Percentiles rank a stretch among this genome's conserved stretches.
phyloP scores from a whole-genome alignment of 257 asterid species.

The Nemophila menziesii region DNA sequence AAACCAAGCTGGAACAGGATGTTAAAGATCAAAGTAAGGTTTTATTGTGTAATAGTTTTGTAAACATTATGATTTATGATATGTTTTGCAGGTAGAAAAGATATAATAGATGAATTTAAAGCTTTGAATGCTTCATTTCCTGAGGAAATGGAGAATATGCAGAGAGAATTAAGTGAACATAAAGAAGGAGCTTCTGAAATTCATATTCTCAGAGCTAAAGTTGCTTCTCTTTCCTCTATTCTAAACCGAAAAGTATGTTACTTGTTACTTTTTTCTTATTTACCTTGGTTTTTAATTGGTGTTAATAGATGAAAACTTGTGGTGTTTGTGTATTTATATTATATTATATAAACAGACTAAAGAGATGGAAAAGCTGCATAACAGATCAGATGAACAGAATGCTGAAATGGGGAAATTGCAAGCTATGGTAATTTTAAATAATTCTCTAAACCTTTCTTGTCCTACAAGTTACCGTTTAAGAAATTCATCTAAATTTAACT shows the following conservation, averaged over 20 bases:
- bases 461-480: background rate
- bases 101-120: constrained; percentile 71
- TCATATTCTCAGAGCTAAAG: constrained; percentile 69
- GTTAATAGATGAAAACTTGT: constrained; percentile 4
- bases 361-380: constrained; percentile 50
- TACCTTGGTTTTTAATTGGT: constrained; percentile 2
- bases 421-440: constrained; percentile 36
- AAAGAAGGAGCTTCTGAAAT: constrained; percentile 72
- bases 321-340: too few species aligned
- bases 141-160: constrained; percentile 83
- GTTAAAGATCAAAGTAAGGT: constrained; percentile 65
- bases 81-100: constrained; percentile 69
- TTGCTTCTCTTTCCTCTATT: constrained; percentile 50
- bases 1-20: constrained; percentile 61
- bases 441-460: background rate
- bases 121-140: constrained; percentile 80
- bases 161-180: constrained; percentile 63
- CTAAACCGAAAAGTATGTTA: constrained; percentile 57
- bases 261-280: constrained; percentile 7
- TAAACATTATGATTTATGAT: constrained; percentile 1
- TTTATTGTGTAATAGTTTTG: constrained; percentile 1
- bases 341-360: constrained; percentile 50
- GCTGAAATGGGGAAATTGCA: constrained; percentile 60
- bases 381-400: constrained; percentile 57
- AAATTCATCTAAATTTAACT: constrained; percentile 6